Percentiles rank a stretch among this genome's conserved stretches.
Evolutionary conservation across 441 rosid species (phyloP).

Genomic region (Erodium trifolium): DNA sequence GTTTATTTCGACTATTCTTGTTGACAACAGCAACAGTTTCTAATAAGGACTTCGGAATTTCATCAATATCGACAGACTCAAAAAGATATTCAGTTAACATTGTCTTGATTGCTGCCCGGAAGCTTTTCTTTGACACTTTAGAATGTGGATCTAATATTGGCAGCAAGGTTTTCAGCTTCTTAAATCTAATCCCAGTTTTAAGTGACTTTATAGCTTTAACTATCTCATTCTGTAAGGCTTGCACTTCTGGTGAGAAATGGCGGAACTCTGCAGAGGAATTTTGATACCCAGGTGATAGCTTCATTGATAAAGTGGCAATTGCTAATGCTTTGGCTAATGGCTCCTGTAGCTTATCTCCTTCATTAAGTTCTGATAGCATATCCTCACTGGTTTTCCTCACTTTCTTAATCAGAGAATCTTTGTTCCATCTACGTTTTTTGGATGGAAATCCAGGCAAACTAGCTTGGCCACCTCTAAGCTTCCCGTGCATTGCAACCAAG

Average conservation of each 20-base stretch:
- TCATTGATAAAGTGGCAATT: constrained; percentile 50
- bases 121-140: constrained; percentile 32
- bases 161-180: constrained; percentile 49
- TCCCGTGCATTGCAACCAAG: constrained; percentile 59
- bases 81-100: constrained; percentile 60
- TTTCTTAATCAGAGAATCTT: constrained; percentile 33
- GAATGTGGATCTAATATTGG: constrained; percentile 44
- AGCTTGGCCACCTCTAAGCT: constrained; percentile 40
- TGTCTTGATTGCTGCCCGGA: constrained; percentile 49
- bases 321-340: constrained; percentile 68
- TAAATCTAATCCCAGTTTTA: constrained; percentile 34
- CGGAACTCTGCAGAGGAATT: constrained; percentile 28
- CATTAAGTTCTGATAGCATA: constrained; percentile 54
- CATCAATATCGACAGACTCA: constrained; percentile 55
- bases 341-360: constrained; percentile 36
- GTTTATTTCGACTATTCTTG: constrained; percentile 28
- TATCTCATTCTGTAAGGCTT: constrained; percentile 58
- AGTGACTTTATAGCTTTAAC: constrained; percentile 59
- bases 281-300: constrained; percentile 32
- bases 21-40: constrained; percentile 60
- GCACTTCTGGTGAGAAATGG: constrained; percentile 44
- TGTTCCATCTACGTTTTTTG: constrained; percentile 26
- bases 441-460: constrained; percentile 31
- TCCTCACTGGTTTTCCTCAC: constrained; percentile 33
- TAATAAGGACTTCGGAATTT: constrained; percentile 48